phyloP scores from a whole-genome alignment of 331 rosid species.

The Malus hybrid region DNA sequence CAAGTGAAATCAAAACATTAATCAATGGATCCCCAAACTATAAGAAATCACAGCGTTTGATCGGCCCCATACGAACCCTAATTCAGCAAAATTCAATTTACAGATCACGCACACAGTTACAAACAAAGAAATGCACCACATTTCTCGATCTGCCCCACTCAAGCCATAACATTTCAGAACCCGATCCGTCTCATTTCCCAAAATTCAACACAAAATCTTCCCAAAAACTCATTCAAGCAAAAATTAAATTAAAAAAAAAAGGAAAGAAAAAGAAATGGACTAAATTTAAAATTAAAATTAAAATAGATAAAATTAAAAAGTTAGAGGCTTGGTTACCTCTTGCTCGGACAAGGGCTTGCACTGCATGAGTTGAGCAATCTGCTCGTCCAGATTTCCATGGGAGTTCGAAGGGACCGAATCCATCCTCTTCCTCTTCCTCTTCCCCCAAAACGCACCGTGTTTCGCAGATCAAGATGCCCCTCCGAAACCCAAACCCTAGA shows the following conservation, averaged over 20 bases:
- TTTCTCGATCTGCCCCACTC: not conserved
- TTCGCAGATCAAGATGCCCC: slow-evolving; percentile 32
- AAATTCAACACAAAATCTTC: not conserved
- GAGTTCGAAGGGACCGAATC: slow-evolving; percentile 76
- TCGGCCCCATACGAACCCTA: slow-evolving; percentile 17
- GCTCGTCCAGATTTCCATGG: slow-evolving; percentile 80
- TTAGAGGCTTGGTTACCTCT: slow-evolving; percentile 39
- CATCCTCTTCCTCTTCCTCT: slow-evolving; percentile 27
- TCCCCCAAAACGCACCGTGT: slow-evolving; percentile 5
- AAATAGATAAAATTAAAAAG: not conserved
- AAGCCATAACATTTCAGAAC: slow-evolving; percentile 1
- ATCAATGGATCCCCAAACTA: slow-evolving; percentile 9
- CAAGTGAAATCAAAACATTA: not conserved
- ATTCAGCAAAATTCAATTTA: slow-evolving; percentile 10
- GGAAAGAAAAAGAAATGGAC: not conserved
- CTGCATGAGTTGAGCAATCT: slow-evolving; percentile 98
- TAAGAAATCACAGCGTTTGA: slow-evolving; percentile 8
- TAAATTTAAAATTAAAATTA: too few relatives aligned
- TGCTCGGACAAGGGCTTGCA: slow-evolving; percentile 97
- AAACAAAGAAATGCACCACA: not conserved
- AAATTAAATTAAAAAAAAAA: not conserved
- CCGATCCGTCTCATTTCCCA: slow-evolving; percentile 30
- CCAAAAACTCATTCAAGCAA: not conserved
- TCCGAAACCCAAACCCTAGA: slow-evolving; percentile 27
- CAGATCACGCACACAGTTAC: slow-evolving; percentile 15